Evolutionary conservation across 352 stramenopile species (phyloP), one percentile per base, ranked within the genome.

Genomic region (Phytophthora tubulina): DNA sequence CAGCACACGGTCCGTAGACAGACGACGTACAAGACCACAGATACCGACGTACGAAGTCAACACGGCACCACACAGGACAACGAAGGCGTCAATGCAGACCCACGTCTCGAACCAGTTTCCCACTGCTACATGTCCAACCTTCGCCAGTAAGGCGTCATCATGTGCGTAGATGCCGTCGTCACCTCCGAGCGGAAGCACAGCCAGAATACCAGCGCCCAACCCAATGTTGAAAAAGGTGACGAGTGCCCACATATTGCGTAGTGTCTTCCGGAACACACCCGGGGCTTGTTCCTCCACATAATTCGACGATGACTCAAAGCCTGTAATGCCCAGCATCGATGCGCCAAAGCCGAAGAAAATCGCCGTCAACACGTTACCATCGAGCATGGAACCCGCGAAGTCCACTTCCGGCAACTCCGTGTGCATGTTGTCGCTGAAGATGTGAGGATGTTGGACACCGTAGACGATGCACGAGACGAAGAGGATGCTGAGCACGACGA

Each of bases 11-110:
- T 97, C 91, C 60, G 77, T 78, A 2, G 88, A 80, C 67, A 97
- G 88, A 17, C 91, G 80, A 32, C 79, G 71, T 48, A 96, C 85
- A 30, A 90, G 77, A 30, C 82, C 92, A 38, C 77, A 90, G 56
- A 97, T 96, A 51, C 82, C 82, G 15, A 89, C 80, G 58, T 95
- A 97, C 15, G 89, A 89, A 0, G 92, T 97, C 39, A 97, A 67
- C 3, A 97, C 84, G 1, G 86, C 92, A n/a, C 90, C 92, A 15
- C 75, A 77, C 30, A 97, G 76, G 17, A 97, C 92, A n/a, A 96
- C 69, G 60, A 97, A 97, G 2, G 92, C 92, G 32, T 97, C 92
- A 11, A 97, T 14, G 3, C 67, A 85, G 46, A 95, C 73, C 79
- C 79, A 88, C 36, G 72, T 54, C 36, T 90, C 72, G 36, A 90